These are phyloP conservation scores for Clarireedia monteithiana DNA, from an alignment of 2,329 filamentous ascomycete species.

Conservation along the genomic window DNA sequence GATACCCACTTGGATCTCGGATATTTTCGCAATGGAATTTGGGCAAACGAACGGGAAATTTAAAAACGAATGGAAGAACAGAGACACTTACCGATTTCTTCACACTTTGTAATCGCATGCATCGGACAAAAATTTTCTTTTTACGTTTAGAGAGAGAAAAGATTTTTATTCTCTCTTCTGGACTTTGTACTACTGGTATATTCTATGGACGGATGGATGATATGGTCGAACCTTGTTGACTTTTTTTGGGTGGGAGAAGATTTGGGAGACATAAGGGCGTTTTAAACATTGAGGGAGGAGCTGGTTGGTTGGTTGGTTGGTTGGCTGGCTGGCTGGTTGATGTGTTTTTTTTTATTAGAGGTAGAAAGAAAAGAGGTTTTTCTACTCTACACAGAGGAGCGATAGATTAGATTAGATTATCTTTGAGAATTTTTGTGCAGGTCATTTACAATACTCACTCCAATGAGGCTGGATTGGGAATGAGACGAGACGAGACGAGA, in stretches of 20 bases:
- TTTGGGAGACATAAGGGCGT: background rate
- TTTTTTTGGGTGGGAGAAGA: background rate
- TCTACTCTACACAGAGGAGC: too few species aligned
- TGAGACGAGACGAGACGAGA: too few species aligned
- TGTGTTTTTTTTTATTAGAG: background rate
- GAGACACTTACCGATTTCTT: background rate
- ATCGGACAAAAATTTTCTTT: background rate
- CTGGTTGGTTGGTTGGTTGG: background rate
- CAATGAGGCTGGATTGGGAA: too few species aligned
- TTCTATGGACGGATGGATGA: background rate
- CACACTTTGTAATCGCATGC: background rate
- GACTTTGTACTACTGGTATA: background rate
- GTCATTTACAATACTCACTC: too few species aligned
- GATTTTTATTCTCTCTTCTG: background rate
- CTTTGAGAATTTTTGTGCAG: too few species aligned
- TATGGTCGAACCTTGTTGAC: background rate
- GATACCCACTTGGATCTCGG: background rate
- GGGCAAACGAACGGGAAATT: background rate
- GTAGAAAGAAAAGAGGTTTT: background rate
- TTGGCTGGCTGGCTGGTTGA: background rate
- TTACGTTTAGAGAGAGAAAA: background rate
- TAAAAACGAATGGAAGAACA: background rate
- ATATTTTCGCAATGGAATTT: background rate
- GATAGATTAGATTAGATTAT: too few species aligned
- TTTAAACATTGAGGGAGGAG: background rate